A percentile compares a stretch with the other conserved stretches of the same genome.
Evolutionary conservation across 2,329 filamentous ascomycete genomes (phyloP).

Genomic region (Fusarium vanettenii): DNA sequence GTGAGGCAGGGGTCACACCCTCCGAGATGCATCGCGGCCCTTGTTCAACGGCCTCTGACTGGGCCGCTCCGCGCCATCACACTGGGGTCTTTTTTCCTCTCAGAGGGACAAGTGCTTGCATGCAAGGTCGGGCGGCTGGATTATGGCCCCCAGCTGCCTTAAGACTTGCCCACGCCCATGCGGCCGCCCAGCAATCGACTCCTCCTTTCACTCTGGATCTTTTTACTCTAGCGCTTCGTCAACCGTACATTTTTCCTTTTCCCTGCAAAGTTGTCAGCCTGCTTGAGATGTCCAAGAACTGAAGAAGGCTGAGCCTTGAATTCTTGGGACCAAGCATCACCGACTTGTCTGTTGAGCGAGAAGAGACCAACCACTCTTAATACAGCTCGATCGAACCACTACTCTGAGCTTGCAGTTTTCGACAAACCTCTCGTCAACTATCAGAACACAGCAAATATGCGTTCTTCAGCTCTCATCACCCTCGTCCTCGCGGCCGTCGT

Average conservation of each 20-base stretch:
- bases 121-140: conserved; percentile 41
- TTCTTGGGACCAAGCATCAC: conserved; percentile 4
- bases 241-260: not conserved
- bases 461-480: conserved; percentile 55
- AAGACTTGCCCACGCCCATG: conserved; percentile 43
- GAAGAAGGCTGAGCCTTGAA: conserved; percentile 35
- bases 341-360: not conserved
- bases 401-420: not conserved
- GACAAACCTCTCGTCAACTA: not conserved
- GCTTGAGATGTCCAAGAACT: conserved; percentile 24
- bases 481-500: conserved; percentile 61
- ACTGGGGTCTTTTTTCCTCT: conserved; percentile 31
- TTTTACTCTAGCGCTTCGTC: conserved; percentile 6
- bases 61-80: conserved; percentile 44
- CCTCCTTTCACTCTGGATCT: conserved; percentile 10
- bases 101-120: conserved; percentile 28
- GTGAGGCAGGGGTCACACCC: conserved; percentile 34
- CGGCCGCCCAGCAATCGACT: conserved; percentile 24
- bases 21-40: conserved; percentile 31
- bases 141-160: conserved; percentile 34
- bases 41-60: conserved; percentile 40
- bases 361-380: not conserved
- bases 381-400: not conserved
- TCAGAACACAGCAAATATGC: conserved; percentile 53
- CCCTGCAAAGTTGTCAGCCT: not conserved